Percentiles rank a stretch among this genome's conserved stretches.
Conservation (phyloP, 2,329 filamentous ascomycete species). For the Paraphaeosphaeria sporulosa region DNA sequence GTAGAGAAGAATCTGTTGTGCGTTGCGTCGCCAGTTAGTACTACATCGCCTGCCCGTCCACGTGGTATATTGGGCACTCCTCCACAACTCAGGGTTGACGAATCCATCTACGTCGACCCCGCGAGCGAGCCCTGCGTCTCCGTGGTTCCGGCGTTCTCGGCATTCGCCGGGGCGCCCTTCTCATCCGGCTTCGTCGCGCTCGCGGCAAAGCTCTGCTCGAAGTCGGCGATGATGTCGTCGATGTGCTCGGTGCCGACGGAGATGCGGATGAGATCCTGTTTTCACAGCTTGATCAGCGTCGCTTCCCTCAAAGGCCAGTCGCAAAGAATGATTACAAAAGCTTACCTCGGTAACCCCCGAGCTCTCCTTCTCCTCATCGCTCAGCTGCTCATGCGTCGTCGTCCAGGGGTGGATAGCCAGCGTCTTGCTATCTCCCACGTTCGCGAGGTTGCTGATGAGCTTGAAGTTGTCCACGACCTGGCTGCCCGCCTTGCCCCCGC, state of each 20-base stretch:
- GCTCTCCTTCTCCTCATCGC: constrained; percentile 77
- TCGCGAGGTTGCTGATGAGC: constrained; percentile 93
- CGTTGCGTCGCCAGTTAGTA: too few species aligned
- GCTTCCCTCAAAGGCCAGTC: too few species aligned
- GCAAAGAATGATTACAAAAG: too few species aligned
- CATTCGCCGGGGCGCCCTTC: constrained; percentile 43
- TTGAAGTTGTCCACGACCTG: constrained; percentile 94
- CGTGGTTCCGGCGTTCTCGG: constrained; percentile 39
- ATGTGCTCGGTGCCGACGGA: constrained; percentile 97
- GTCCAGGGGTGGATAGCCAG: constrained; percentile 94
- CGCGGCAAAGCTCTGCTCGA: constrained; percentile 84
- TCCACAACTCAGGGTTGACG: too few species aligned
- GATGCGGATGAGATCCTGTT: constrained; percentile 86
- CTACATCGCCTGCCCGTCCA: too few species aligned
- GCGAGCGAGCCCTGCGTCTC: constrained; percentile 37
- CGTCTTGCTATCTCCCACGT: constrained; percentile 95
- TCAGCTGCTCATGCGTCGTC: constrained; percentile 92
- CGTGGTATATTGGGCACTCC: too few species aligned
- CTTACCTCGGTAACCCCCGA: constrained; percentile 81
- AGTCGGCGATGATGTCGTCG: constrained; percentile 95
- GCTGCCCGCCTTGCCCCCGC: constrained; percentile 81
- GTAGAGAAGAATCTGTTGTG: too few species aligned
- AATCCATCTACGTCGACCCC: constrained; percentile 34
- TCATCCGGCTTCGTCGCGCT: constrained; percentile 54
- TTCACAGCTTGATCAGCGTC: too few species aligned